Conservation (phyloP, 78 protist genomes). For the Planoprotostelium fungivorum region DNA sequence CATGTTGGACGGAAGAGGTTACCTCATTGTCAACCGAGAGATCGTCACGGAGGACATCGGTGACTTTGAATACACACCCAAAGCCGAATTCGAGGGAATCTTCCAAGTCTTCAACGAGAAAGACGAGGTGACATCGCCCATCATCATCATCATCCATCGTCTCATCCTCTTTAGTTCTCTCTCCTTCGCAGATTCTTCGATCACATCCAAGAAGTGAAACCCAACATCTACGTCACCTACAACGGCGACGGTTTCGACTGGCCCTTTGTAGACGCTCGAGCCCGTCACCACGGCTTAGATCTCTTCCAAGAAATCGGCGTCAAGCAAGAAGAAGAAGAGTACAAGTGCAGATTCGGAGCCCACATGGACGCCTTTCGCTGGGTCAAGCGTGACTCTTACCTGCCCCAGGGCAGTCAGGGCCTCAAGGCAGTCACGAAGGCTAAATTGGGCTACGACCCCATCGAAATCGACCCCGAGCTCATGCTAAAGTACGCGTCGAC, state of each 20-base stretch:
- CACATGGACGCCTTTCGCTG: constrained; percentile 97
- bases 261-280: constrained; percentile 95
- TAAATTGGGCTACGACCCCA: constrained; percentile 96
- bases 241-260: constrained; percentile 99
- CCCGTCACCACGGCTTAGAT: constrained; percentile 55
- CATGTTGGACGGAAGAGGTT: constrained; percentile 93
- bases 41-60: constrained; percentile 90
- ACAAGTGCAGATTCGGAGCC: constrained; percentile 23
- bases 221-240: constrained; percentile 90
- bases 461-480: constrained; percentile 97
- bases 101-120: constrained; percentile 86
- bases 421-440: constrained; percentile 90
- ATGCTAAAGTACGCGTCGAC: constrained; percentile 90
- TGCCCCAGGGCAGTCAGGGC: constrained; percentile 98
- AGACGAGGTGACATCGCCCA: constrained; percentile 41
- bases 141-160: not conserved
- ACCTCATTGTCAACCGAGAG: constrained; percentile 92
- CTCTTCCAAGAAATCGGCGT: constrained; percentile 69
- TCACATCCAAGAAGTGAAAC: constrained; percentile 76
- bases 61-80: constrained; percentile 96
- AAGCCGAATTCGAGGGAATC: constrained; percentile 88
- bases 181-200: constrained; percentile 60
- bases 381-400: constrained; percentile 99
- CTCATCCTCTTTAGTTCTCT: constrained; percentile 15
- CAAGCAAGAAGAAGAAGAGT: constrained; percentile 58